These are phyloP conservation scores for Brettanomyces custersianus DNA, from an alignment of 805 yeast species.

Conservation along the genomic window DNA sequence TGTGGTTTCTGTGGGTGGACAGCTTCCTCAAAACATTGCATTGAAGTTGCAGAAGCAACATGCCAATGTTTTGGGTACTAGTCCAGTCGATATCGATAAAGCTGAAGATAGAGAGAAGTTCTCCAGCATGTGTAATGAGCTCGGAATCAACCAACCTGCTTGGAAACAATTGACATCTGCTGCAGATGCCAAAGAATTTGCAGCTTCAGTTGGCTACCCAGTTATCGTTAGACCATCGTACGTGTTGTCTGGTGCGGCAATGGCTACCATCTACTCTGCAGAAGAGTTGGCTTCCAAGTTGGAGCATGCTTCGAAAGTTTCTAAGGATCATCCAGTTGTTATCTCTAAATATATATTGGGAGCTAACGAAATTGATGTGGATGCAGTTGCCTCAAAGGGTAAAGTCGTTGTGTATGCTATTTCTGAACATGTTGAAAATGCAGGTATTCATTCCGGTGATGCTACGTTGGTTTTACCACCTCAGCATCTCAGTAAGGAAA, in stretches of 20 bases:
- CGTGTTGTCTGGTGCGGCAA: slow-evolving; percentile 96
- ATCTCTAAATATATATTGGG: slow-evolving; percentile 93
- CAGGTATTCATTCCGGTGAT: slow-evolving; percentile 98
- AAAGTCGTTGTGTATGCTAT: slow-evolving; percentile 87
- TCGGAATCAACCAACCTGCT: slow-evolving; percentile 91
- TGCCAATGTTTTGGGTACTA: slow-evolving; percentile 86
- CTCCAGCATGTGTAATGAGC: slow-evolving; percentile 86
- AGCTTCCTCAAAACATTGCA: slow-evolving; percentile 95
- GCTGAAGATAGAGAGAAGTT: slow-evolving; percentile 99
- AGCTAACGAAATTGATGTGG: slow-evolving; percentile 95
- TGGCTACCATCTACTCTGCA: slow-evolving; percentile 82
- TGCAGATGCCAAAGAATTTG: slow-evolving; percentile 78
- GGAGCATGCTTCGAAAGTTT: slow-evolving; percentile 82
- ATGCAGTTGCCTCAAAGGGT: slow-evolving; percentile 91
- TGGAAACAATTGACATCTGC: slow-evolving; percentile 93
- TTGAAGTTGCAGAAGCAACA: slow-evolving; percentile 70
- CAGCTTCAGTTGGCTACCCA: slow-evolving; percentile 83
- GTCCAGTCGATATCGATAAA: slow-evolving; percentile 89
- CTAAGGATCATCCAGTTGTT: slow-evolving; percentile 95
- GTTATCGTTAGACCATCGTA: slow-evolving; percentile 96
- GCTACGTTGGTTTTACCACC: slow-evolving; percentile 96
- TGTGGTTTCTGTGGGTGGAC: slow-evolving; percentile 96
- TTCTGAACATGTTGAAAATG: slow-evolving; percentile 96
- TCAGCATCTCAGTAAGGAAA: slow-evolving; percentile 56
- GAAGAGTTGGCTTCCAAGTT: slow-evolving; percentile 75